These are phyloP conservation scores for Fusarium sp. DNA, from an alignment of 2,329 filamentous ascomycete species.

Conservation along the genomic window DNA sequence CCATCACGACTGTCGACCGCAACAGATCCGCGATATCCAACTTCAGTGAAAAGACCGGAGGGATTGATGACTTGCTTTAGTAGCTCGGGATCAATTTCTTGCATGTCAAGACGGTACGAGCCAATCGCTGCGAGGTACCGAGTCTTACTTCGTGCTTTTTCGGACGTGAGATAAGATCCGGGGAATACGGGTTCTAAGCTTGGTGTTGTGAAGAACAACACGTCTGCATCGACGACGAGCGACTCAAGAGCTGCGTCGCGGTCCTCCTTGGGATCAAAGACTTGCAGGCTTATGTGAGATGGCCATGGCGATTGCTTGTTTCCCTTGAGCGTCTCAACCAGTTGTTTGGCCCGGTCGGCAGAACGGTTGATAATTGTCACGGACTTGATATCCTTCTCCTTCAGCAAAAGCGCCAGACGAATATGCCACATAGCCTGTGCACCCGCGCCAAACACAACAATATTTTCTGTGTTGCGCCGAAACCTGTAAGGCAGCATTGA, in stretches of 20 bases:
- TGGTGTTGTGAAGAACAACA: conserved; percentile 50
- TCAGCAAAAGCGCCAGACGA: conserved; percentile 70
- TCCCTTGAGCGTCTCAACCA: conserved; percentile 36
- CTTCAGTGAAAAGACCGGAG: conserved; percentile 2
- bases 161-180: conserved; percentile 33
- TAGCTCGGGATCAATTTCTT: conserved; percentile 48
- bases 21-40: conserved; percentile 25
- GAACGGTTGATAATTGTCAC: conserved; percentile 53
- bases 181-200: conserved; percentile 48
- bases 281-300: conserved; percentile 29
- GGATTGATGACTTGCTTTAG: conserved; percentile 41
- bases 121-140: conserved; percentile 49
- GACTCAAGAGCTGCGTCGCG: conserved; percentile 30
- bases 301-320: conserved; percentile 21
- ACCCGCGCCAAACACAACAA: conserved; percentile 77
- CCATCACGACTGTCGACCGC: conserved; percentile 47
- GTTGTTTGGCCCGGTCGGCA: conserved; percentile 28
- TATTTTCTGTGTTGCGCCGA: conserved; percentile 51
- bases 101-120: conserved; percentile 50
- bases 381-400: conserved; percentile 41
- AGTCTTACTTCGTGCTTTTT: conserved; percentile 40
- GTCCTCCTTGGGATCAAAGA: conserved; percentile 21
- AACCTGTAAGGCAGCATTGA: conserved; percentile 68
- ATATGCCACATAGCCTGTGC: conserved; percentile 80
- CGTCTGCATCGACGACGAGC: conserved; percentile 41